Conservation (phyloP, 2,329 filamentous ascomycete genomes). For the Tolypocladium guangdongense region DNA sequence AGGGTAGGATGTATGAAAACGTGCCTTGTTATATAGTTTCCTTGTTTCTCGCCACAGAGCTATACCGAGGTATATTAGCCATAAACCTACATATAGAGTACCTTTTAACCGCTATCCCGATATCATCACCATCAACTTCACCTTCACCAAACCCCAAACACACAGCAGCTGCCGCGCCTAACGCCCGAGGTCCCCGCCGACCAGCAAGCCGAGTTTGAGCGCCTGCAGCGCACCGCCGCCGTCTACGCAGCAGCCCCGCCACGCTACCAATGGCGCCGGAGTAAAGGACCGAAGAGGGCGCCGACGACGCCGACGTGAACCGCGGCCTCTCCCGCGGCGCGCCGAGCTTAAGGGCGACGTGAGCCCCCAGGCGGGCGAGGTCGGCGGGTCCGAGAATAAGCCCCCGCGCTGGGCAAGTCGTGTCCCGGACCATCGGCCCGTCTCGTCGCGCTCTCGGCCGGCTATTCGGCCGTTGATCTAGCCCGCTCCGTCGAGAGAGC, state of each 20-base stretch:
- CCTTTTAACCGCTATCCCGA: background rate
- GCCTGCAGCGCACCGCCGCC: conserved; percentile 57
- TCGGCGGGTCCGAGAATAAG: conserved; percentile 96
- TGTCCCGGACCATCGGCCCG: too few species aligned
- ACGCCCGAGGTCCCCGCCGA: conserved; percentile 75
- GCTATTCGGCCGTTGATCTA: too few species aligned
- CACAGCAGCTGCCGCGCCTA: background rate
- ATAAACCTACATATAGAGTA: background rate
- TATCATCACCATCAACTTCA: background rate
- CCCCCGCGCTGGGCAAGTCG: conserved; percentile 88
- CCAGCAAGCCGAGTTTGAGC: conserved; percentile 84
- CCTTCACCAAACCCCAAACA: background rate
- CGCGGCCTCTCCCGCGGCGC: conserved; percentile 62
- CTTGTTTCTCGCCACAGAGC: too few species aligned
- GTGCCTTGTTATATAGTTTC: too few species aligned
- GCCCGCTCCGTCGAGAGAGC: too few species aligned
- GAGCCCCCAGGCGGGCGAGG: conserved; percentile 90
- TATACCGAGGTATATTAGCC: background rate
- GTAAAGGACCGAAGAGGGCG: conserved; percentile 6
- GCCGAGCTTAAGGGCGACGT: conserved; percentile 84
- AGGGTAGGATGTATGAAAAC: too few species aligned
- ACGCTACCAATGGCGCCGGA: background rate
- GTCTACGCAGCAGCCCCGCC: conserved; percentile 18
- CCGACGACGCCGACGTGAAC: conserved; percentile 38
- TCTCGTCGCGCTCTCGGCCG: too few species aligned